phyloP scores from a whole-genome alignment of 768 basidiomycete species.

The Mycena latifolia region DNA sequence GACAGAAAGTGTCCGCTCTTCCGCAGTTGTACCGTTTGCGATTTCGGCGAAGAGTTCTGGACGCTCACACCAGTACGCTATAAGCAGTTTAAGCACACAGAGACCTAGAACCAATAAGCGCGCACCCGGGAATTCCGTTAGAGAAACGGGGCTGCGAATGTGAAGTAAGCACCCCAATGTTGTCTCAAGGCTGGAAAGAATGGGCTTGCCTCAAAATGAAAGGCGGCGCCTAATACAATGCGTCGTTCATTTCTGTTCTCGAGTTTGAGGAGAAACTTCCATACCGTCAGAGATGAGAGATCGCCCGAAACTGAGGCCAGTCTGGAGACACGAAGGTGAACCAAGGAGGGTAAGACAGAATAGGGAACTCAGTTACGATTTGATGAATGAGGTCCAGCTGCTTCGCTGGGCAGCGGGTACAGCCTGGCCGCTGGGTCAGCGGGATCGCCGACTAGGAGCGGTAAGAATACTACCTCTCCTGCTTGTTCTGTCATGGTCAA shows the following conservation, averaged over 20 bases:
- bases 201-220: constrained; percentile 67
- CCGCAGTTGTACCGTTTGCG: constrained; percentile 77
- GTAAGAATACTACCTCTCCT: constrained; percentile 4
- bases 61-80: constrained; percentile 98
- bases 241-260: neutral
- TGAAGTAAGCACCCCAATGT: neutral
- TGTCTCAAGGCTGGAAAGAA: too few relatives aligned
- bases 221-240: constrained; percentile 60
- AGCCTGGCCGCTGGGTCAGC: constrained; percentile 51
- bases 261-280: neutral
- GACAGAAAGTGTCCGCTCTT: constrained; percentile 84
- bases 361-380: constrained; percentile 65
- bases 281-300: constrained; percentile 80
- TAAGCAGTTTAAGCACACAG: constrained; percentile 21
- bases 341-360: constrained; percentile 23
- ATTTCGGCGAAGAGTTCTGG: constrained; percentile 92
- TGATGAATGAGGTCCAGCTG: constrained; percentile 93
- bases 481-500: constrained; percentile 35
- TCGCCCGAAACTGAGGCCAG: constrained; percentile 92
- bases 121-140: constrained; percentile 93
- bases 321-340: constrained; percentile 49
- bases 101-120: constrained; percentile 11
- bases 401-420: constrained; percentile 87
- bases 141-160: constrained; percentile 82
- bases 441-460: neutral